phyloP scores from a whole-genome alignment of 2,329 filamentous ascomycete genomes.

The Colletotrichum costaricense region DNA sequence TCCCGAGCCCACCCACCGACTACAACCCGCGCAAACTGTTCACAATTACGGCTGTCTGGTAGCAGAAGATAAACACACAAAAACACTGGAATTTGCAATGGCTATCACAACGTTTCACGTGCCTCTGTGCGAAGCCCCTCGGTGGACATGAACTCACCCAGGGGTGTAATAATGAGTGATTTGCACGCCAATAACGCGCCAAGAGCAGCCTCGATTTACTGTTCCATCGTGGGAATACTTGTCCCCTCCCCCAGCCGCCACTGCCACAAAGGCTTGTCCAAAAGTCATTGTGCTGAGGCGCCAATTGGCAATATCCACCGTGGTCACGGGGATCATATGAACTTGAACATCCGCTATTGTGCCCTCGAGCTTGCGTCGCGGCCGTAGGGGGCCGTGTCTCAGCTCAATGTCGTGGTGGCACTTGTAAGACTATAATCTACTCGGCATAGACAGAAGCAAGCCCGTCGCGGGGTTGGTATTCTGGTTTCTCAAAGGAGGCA shows the following conservation, averaged over 20 bases:
- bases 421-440: slow-evolving; percentile 19
- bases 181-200: slow-evolving; percentile 21
- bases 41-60: slow-evolving; percentile 39
- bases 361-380: background rate
- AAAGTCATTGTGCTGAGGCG: background rate
- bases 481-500: background rate
- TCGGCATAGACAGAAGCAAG: background rate
- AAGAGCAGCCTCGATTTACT: background rate
- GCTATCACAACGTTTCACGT: slow-evolving; percentile 33
- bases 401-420: background rate
- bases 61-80: slow-evolving; percentile 40
- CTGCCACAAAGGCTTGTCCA: background rate
- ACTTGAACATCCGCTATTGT: background rate
- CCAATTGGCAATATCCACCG: slow-evolving; percentile 2
- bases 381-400: background rate
- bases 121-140: slow-evolving; percentile 21
- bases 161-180: slow-evolving; percentile 28
- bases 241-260: background rate
- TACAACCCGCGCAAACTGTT: slow-evolving; percentile 37
- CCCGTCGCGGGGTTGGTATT: slow-evolving; percentile 2
- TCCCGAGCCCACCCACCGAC: slow-evolving; percentile 34
- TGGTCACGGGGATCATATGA: slow-evolving; percentile 1
- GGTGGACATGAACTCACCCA: slow-evolving; percentile 23
- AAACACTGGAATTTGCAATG: slow-evolving; percentile 39
- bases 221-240: background rate